Base-by-base conservation (phyloP, 208 protist species). In the Acanthamoeba royreba region DNA sequence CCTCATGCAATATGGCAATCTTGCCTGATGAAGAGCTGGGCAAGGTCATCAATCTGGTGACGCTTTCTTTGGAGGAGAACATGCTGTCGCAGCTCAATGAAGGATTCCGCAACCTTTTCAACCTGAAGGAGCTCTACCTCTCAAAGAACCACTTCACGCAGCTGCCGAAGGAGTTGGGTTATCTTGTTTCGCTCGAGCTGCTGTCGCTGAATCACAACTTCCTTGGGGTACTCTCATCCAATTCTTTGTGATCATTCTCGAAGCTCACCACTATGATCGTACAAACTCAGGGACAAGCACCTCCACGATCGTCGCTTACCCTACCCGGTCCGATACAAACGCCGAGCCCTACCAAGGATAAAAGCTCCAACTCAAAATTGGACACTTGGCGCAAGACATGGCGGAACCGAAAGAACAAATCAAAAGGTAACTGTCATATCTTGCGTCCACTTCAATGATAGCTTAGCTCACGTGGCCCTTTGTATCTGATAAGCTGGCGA, bases 121-220 rank as follows among this genome's bases (percentile, higher is more conserved):
- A 85, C 43, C 46, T 93, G n/a, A 79, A 93, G 53, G 77, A 93
- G 35, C 90, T 93, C 46, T 85, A 93, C 77, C 90, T 93, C 53
- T 61, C 77, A 33, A 87, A 87, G 77, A 93, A 93, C 77, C 58
- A 92, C 42, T 81, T 92, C 69, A 92, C 58, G 17, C 22, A 28
- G 31, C 58, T 92, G 19, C 87, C 87, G 25, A 79, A 35, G 42
- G 87, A 92, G 45, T 55, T 92, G 43, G 69, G 45, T 42, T 53
- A 92, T n/a, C 87, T 92, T 13, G 46, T 28, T 45, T 74, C 58
- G 53, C 58, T 92, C 47, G 87, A 92, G 28, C 87, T 92, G 31
- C 87, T 92, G 33, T 92, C 58, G 17, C 55, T 92, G 43, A 92
- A 81, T 45, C 58, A 92, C 43, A 92, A 92, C 69, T 74, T 79